phyloP scores from a whole-genome alignment of 305 asterid genomes.

The Stenogyne calaminthoides region DNA sequence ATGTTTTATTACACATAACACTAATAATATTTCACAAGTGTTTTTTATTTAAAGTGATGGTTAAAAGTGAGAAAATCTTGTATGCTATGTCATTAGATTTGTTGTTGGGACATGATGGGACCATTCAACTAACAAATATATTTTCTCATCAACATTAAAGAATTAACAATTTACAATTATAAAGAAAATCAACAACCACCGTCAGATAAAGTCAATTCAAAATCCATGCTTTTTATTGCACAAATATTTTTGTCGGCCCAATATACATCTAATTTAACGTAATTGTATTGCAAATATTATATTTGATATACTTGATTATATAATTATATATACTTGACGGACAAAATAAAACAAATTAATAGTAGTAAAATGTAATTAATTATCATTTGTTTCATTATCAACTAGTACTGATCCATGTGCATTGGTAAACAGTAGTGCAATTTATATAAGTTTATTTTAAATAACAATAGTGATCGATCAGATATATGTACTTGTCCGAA shows the following conservation, averaged over 20 bases:
- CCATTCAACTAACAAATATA: slow-evolving; percentile 35
- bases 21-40: too few species aligned
- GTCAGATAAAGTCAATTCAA: slow-evolving; percentile 7
- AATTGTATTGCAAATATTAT: background rate
- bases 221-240: slow-evolving; percentile 12
- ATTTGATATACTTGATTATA: background rate
- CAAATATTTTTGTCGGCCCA: slow-evolving; percentile 10
- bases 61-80: slow-evolving; percentile 37
- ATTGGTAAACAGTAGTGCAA: background rate
- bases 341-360: too few species aligned
- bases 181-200: slow-evolving; percentile 18
- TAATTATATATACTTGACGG: background rate
- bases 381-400: too few species aligned
- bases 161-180: slow-evolving; percentile 11
- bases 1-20: too few species aligned
- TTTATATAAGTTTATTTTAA: background rate
- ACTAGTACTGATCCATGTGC: too few species aligned
- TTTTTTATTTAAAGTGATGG: slow-evolving; percentile 25
- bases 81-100: slow-evolving; percentile 42
- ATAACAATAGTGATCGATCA: background rate
- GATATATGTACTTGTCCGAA: background rate
- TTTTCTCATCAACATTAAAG: slow-evolving; percentile 5
- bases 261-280: background rate
- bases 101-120: slow-evolving; percentile 37
- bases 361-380: too few species aligned